Conservation (phyloP, 2,329 filamentous ascomycete genomes). For the Chrysosporium keratinophilum region DNA sequence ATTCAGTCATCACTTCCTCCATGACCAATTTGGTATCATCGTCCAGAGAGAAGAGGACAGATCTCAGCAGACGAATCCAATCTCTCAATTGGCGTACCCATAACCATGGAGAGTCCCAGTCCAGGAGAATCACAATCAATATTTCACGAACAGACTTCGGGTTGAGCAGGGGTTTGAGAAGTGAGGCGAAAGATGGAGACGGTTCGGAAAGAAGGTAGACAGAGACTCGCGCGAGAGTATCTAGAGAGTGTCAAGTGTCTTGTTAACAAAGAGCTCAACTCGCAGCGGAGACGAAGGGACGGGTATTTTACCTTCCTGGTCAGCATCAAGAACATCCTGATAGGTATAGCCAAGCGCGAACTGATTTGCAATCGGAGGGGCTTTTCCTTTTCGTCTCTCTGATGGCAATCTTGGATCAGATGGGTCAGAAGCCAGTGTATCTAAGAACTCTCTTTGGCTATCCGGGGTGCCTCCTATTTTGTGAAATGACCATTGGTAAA, state of each 20-base stretch:
- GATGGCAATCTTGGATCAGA: slow-evolving; percentile 33
- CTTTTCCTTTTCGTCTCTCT: slow-evolving; percentile 44
- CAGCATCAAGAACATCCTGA: slow-evolving; percentile 83
- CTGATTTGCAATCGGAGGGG: slow-evolving; percentile 75
- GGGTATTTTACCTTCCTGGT: slow-evolving; percentile 64
- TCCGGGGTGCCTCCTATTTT: slow-evolving; percentile 63
- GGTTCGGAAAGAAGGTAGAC: slow-evolving; percentile 81
- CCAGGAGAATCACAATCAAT: slow-evolving; percentile 79
- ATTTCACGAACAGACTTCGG: slow-evolving; percentile 76
- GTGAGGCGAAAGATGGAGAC: slow-evolving; percentile 67
- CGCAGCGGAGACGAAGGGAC: neutral
- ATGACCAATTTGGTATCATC: slow-evolving; percentile 69
- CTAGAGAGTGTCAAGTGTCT: slow-evolving; percentile 36
- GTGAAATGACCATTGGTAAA: slow-evolving; percentile 13
- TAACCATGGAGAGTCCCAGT: slow-evolving; percentile 88
- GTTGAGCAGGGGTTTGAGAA: slow-evolving; percentile 74
- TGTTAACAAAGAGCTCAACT: slow-evolving; percentile 6
- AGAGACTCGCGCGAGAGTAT: slow-evolving; percentile 80
- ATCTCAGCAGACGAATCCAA: slow-evolving; percentile 77
- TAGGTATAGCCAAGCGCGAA: slow-evolving; percentile 93
- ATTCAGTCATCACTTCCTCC: slow-evolving; percentile 72
- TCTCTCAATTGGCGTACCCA: slow-evolving; percentile 83
- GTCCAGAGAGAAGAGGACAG: slow-evolving; percentile 62
- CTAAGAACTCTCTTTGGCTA: slow-evolving; percentile 74
- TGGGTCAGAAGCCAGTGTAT: slow-evolving; percentile 41